phyloP scores from a whole-genome alignment of 1,284 basidiomycete species.

The Boletus mariae region DNA sequence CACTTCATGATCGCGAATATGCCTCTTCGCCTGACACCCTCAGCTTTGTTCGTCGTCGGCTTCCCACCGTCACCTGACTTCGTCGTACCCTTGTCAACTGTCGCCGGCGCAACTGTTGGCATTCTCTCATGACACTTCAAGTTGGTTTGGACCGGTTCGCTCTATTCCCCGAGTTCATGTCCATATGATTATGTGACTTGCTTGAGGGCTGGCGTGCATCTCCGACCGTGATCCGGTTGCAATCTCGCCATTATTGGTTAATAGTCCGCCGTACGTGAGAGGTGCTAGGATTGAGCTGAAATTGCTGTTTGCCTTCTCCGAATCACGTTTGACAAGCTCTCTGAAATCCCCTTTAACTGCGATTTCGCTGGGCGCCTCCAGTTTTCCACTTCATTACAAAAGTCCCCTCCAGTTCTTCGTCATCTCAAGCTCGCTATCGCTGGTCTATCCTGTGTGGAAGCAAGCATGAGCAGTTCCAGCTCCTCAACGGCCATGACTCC shows the following conservation, averaged over 20 bases:
- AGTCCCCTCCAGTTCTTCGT: background rate
- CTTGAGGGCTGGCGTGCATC: background rate
- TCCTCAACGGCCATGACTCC: slow-evolving; percentile 44
- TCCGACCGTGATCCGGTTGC: background rate
- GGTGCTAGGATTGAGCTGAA: background rate
- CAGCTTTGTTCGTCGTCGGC: background rate
- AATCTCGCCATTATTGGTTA: background rate
- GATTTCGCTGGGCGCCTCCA: background rate
- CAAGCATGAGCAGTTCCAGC: background rate
- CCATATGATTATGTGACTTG: background rate
- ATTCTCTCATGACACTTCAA: background rate
- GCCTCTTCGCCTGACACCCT: background rate
- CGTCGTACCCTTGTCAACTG: background rate
- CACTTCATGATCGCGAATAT: background rate
- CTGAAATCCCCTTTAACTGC: background rate
- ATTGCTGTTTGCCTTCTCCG: background rate
- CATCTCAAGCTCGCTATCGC: background rate
- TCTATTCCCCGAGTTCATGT: background rate
- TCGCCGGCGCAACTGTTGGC: background rate
- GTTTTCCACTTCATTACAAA: background rate
- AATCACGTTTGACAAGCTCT: background rate
- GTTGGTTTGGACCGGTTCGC: background rate
- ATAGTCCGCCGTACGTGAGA: background rate
- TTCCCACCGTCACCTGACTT: slow-evolving; percentile 13
- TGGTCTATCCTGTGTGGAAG: background rate